Conservation (phyloP, 371 early-diverging fungal genomes). For the Syncephalastrum monosporum region DNA sequence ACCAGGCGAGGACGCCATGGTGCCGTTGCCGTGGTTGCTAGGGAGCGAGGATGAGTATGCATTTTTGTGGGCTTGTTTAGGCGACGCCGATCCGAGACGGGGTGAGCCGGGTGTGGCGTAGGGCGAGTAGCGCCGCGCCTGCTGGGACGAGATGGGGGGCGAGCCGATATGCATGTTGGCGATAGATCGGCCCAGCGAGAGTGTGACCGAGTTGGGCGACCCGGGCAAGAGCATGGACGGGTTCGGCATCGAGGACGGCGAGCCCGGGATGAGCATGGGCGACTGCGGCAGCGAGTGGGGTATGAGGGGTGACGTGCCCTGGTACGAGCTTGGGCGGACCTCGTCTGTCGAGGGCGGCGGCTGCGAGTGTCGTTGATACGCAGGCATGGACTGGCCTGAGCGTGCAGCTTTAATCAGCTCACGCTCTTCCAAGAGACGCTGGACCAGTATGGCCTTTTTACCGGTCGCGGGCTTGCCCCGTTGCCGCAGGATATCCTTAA, state of each 20-base stretch:
- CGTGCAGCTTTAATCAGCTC: slow-evolving; percentile 34
- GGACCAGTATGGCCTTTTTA: slow-evolving; percentile 47
- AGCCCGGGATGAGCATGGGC: slow-evolving; percentile 8
- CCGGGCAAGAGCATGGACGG: slow-evolving; percentile 10
- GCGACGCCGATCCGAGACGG: slow-evolving; percentile 19
- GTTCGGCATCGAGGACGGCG: slow-evolving; percentile 23
- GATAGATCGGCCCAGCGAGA: slow-evolving; percentile 26
- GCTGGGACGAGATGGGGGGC: slow-evolving; percentile 18
- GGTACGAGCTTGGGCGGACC: slow-evolving; percentile 18
- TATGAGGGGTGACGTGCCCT: slow-evolving; percentile 14
- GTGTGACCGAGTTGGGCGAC: slow-evolving; percentile 16
- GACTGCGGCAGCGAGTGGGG: slow-evolving; percentile 11
- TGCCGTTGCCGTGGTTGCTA: slow-evolving; percentile 10
- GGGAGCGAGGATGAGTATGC: slow-evolving; percentile 19
- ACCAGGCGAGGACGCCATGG: neutral
- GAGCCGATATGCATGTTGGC: slow-evolving; percentile 34
- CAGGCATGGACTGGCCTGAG: slow-evolving; percentile 7
- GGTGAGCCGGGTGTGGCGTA: slow-evolving; percentile 25
- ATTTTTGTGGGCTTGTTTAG: slow-evolving; percentile 13
- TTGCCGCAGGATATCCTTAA: slow-evolving; percentile 66
- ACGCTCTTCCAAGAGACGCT: slow-evolving; percentile 56
- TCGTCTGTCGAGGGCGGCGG: slow-evolving; percentile 11
- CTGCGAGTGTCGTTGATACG: slow-evolving; percentile 20
- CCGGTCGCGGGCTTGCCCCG: slow-evolving; percentile 45
- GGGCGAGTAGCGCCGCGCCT: slow-evolving; percentile 31